Base-by-base conservation (phyloP, 306 rosid species). In the Trifolium pratense region DNA sequence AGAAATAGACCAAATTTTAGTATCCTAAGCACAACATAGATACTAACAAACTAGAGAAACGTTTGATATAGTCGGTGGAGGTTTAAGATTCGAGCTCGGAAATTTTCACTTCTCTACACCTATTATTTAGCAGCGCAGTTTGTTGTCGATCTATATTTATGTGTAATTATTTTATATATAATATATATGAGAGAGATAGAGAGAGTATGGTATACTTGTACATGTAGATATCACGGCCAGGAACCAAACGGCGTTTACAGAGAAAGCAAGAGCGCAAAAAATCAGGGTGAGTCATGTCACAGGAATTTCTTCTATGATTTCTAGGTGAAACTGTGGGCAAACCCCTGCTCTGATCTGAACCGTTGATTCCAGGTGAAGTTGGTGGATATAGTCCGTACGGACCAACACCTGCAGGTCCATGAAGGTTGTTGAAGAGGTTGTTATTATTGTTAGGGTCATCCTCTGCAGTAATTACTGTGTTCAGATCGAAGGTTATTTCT, bases 151-250 rank as follows among this genome's bases (percentile, higher is more conserved):
- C n/a, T n/a, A n/a, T n/a, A n/a, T n/a, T n/a, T n/a, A n/a, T n/a
- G n/a, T n/a, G n/a, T n/a, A n/a, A n/a, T n/a, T n/a, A n/a, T n/a
- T n/a, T n/a, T n/a, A n/a, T n/a, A n/a, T n/a, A n/a, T n/a, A n/a
- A n/a, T n/a, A n/a, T n/a, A n/a, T n/a, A n/a, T n/a, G 43, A 39
- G 43, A 9, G 43, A 39, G 46, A 40, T 12, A 29, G 45, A 70
- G 13, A 23, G 23, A 23, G 16, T 16, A 88, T 1, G 1, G 3
- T 5, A 0, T 20, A 66, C 97, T 90, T 91, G 82, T 94, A 94
- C 96, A 94, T 94, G 87, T 88, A 94, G 82, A 94, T 88, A 86
- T 94, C 99, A 10, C 95, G 93, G 43, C 81, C 83, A 9, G 95
- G 90, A 0, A 82, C 84, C 51, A 94, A 85, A 45, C 84, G 86